phyloP scores from a whole-genome alignment of 306 rosid genomes.

The Canavalia gladiata region DNA sequence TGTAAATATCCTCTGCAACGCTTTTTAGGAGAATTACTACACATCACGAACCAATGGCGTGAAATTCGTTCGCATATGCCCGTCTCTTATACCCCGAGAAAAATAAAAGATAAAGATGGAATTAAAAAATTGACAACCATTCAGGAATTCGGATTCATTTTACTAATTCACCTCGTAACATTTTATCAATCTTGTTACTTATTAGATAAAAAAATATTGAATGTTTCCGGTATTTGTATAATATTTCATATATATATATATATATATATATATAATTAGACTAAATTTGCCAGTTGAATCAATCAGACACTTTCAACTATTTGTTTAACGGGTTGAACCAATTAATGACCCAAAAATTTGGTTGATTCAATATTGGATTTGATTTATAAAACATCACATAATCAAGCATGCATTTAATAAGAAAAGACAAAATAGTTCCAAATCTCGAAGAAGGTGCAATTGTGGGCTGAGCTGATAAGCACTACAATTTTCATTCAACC shows the following conservation, averaged over 20 bases:
- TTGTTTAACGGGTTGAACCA: not conserved
- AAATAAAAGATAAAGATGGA: not conserved
- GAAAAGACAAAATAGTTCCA: not conserved
- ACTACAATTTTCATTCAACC: not conserved
- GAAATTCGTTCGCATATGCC: not conserved
- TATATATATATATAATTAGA: not conserved
- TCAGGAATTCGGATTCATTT: no score
- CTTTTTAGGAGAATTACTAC: not conserved
- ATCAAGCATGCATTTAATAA: not conserved
- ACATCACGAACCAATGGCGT: not conserved
- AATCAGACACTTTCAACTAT: not conserved
- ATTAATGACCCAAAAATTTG: not conserved
- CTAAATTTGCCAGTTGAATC: not conserved
- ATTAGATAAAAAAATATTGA: not conserved
- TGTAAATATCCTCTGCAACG: not conserved
- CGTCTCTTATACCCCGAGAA: not conserved
- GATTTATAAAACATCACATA: not conserved
- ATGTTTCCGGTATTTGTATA: no score
- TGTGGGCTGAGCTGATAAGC: not conserved
- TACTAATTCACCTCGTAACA: no score
- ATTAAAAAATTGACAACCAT: no score
- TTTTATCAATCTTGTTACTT: not conserved
- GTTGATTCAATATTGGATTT: not conserved
- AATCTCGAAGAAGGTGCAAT: not conserved
- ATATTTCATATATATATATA: no score